A percentile compares a stretch with the other conserved stretches of the same genome.
phyloP scores from a whole-genome alignment of 2,329 filamentous ascomycete species.

The Aspergillus brunneoviolaceus region DNA sequence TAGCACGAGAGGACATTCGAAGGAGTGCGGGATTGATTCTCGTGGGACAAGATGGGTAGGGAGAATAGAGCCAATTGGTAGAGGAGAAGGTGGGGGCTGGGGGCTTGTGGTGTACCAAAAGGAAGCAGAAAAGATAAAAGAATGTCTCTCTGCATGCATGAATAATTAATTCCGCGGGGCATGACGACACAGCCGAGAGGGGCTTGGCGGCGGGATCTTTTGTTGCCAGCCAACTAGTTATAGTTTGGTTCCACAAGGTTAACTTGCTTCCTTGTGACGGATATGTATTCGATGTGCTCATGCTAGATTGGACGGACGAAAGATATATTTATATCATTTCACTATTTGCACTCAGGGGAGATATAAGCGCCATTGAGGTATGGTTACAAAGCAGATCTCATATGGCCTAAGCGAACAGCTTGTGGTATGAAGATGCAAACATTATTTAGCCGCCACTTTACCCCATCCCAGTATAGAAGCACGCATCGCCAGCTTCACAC shows the following conservation, averaged over 20 bases:
- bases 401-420: neutral
- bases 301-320: too few relatives aligned
- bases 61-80: neutral
- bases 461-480: neutral
- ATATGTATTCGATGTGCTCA: too few relatives aligned
- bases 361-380: too few relatives aligned
- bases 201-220: slow-evolving; percentile 23
- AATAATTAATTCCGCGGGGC: slow-evolving; percentile 25
- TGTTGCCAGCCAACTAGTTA: too few relatives aligned
- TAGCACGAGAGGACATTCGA: slow-evolving; percentile 64
- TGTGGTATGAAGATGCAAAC: neutral
- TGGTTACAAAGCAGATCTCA: neutral
- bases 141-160: slow-evolving; percentile 4
- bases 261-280: too few relatives aligned
- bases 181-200: slow-evolving; percentile 33
- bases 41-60: neutral
- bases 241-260: too few relatives aligned
- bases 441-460: neutral
- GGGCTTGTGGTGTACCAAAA: neutral
- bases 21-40: neutral
- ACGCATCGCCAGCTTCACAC: neutral
- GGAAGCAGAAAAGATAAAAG: neutral
- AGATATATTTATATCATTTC: too few relatives aligned
- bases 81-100: neutral
- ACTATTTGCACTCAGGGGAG: too few relatives aligned